phyloP scores from a whole-genome alignment of 2,329 filamentous ascomycete genomes.

The Sarocladium strictum region DNA sequence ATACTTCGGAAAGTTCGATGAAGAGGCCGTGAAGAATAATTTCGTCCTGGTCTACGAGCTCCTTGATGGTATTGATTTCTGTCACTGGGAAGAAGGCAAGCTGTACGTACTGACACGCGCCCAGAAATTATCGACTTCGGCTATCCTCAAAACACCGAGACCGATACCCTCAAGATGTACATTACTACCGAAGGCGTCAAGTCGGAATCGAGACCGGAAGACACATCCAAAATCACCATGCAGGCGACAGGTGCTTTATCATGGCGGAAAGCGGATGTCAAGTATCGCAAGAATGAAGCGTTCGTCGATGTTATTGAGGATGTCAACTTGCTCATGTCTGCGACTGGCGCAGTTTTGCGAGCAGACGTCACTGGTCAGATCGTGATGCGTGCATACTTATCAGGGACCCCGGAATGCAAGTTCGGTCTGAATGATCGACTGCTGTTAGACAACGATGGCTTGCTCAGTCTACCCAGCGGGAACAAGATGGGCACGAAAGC shows the following conservation, averaged over 20 bases:
- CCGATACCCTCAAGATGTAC: constrained; percentile 99
- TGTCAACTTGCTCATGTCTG: constrained; percentile 98
- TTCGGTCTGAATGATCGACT: constrained; percentile 96
- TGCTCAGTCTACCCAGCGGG: constrained; percentile 62
- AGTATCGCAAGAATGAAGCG: constrained; percentile 98
- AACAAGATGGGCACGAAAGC: constrained; percentile 79
- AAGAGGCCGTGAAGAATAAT: constrained; percentile 99
- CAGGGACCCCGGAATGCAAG: constrained; percentile 96
- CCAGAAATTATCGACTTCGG: constrained; percentile 97
- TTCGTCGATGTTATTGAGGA: constrained; percentile 99
- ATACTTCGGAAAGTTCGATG: constrained; percentile 98
- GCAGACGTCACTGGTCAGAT: constrained; percentile 97
- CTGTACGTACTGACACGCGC: neutral
- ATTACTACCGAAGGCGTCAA: constrained; percentile 99
- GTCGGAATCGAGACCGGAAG: constrained; percentile 76
- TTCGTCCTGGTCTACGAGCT: constrained; percentile 98
- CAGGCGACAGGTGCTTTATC: constrained; percentile 95
- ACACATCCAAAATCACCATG: constrained; percentile 98
- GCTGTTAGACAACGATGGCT: constrained; percentile 72
- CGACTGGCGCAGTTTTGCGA: constrained; percentile 86
- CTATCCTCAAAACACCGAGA: constrained; percentile 98
- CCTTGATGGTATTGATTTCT: constrained; percentile 64
- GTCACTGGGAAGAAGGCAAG: too few species aligned
- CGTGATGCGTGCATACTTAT: constrained; percentile 95
- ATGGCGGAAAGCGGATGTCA: constrained; percentile 95